These are phyloP conservation scores for Gastroboletus turbinatus DNA, from an alignment of 1,284 basidiomycete genomes.

Conservation along the genomic window DNA sequence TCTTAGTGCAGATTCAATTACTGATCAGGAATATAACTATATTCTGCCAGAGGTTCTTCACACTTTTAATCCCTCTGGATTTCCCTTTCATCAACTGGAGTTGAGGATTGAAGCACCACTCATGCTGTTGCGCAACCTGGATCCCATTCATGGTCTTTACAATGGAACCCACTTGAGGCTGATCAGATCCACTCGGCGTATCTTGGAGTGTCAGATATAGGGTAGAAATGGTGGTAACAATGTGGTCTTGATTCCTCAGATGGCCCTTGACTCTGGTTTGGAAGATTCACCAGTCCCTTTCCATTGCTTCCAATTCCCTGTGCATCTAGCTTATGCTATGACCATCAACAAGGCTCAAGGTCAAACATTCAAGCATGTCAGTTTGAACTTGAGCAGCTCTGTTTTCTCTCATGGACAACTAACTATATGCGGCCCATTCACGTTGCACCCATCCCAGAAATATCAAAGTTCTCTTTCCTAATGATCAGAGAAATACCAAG, in stretches of 20 bases:
- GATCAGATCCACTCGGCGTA: constrained; percentile 1
- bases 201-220: constrained; percentile 21
- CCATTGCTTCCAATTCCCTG: constrained; percentile 31
- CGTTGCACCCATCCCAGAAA: background rate
- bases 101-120: constrained; percentile 38
- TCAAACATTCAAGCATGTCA: constrained; percentile 25
- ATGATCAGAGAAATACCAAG: background rate
- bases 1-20: constrained; percentile 1
- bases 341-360: constrained; percentile 42
- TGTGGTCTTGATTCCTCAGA: background rate
- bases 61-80: constrained; percentile 21
- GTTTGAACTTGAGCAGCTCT: background rate
- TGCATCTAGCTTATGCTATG: constrained; percentile 36
- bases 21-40: constrained; percentile 8
- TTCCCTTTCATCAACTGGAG: constrained; percentile 28
- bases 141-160: constrained; percentile 34
- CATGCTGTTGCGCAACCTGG: constrained; percentile 40
- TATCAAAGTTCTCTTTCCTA: background rate
- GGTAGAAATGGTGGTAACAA: background rate
- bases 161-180: constrained; percentile 36
- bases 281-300: constrained; percentile 1
- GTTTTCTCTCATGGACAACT: background rate
- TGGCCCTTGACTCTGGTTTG: constrained; percentile 6
- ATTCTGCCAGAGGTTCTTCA: constrained; percentile 26
- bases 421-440: background rate